These are phyloP conservation scores for Dictyostelium intermedium DNA, from an alignment of 78 protist genomes.

Conservation along the genomic window DNA sequence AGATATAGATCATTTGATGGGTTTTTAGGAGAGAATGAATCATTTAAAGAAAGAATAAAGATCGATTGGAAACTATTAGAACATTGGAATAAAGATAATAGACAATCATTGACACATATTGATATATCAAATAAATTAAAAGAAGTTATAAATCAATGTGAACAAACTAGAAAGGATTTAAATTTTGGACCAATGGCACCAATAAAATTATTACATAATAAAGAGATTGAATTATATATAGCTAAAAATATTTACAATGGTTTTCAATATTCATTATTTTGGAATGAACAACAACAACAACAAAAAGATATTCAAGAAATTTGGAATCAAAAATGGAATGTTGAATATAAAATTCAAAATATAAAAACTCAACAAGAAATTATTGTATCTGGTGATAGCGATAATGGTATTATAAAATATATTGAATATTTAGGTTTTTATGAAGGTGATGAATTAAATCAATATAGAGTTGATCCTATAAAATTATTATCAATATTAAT, in stretches of 20 bases:
- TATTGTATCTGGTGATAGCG: not conserved
- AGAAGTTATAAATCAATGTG: conserved; percentile 36
- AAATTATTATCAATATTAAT: conserved; percentile 4
- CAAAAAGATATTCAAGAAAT: not conserved
- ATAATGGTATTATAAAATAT: conserved; percentile 37
- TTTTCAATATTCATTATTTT: conserved; percentile 55
- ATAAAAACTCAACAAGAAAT: conserved; percentile 3
- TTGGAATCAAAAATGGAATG: conserved; percentile 64
- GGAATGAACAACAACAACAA: not conserved
- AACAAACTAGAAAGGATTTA: not conserved
- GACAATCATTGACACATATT: not conserved
- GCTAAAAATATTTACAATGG: conserved; percentile 29
- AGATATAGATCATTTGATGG: conserved; percentile 64
- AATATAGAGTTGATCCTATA: conserved; percentile 52
- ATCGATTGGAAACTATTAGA: conserved; percentile 24
- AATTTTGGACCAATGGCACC: conserved; percentile 63
- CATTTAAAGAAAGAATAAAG: conserved; percentile 33
- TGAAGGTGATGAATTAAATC: conserved; percentile 62
- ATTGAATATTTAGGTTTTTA: conserved; percentile 54
- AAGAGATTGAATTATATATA: not conserved
- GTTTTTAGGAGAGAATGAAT: conserved; percentile 46
- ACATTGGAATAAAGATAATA: conserved; percentile 10
- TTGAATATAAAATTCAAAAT: conserved; percentile 47
- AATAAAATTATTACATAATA: not conserved
- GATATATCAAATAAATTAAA: not conserved